Evolutionary conservation across 208 protist genomes (phyloP).

Genomic region (Trypanosomatidae sp.): DNA sequence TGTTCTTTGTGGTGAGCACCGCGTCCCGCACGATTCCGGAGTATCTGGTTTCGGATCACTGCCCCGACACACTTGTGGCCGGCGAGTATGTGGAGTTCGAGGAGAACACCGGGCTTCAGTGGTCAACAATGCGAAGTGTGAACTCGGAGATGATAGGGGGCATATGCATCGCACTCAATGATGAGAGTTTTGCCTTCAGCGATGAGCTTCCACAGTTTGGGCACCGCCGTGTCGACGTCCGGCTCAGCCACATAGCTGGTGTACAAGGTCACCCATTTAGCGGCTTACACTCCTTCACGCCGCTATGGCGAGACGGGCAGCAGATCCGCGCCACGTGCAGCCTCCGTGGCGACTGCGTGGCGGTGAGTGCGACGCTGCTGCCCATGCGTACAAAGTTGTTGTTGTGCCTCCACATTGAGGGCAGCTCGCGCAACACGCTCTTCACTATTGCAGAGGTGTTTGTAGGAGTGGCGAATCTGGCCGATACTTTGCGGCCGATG

Average conservation of each 20-base stretch:
- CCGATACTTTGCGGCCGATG: slow-evolving; percentile 37
- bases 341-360: slow-evolving; percentile 52
- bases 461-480: slow-evolving; percentile 69
- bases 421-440: slow-evolving; percentile 25
- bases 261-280: slow-evolving; percentile 77
- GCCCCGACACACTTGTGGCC: slow-evolving; percentile 44
- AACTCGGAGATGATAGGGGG: slow-evolving; percentile 60
- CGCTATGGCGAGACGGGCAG: slow-evolving; percentile 64
- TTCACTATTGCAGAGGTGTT: slow-evolving; percentile 59
- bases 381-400: slow-evolving; percentile 60
- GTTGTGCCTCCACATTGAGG: slow-evolving; percentile 44
- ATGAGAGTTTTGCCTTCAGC: slow-evolving; percentile 64
- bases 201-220: slow-evolving; percentile 50
- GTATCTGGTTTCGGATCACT: slow-evolving; percentile 65
- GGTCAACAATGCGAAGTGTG: slow-evolving; percentile 64
- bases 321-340: slow-evolving; percentile 28
- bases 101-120: slow-evolving; percentile 66
- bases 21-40: slow-evolving; percentile 32
- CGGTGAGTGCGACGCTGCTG: slow-evolving; percentile 65
- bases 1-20: slow-evolving; percentile 54
- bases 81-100: slow-evolving; percentile 77
- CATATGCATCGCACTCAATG: slow-evolving; percentile 44
- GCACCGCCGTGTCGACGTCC: slow-evolving; percentile 59
- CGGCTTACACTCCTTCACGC: slow-evolving; percentile 68
- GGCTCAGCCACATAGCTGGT: slow-evolving; percentile 64